Evolutionary conservation across 2,329 filamentous ascomycete genomes (phyloP), one percentile per base, ranked within the genome.

Genomic region (Stachybotrys echinatus): DNA sequence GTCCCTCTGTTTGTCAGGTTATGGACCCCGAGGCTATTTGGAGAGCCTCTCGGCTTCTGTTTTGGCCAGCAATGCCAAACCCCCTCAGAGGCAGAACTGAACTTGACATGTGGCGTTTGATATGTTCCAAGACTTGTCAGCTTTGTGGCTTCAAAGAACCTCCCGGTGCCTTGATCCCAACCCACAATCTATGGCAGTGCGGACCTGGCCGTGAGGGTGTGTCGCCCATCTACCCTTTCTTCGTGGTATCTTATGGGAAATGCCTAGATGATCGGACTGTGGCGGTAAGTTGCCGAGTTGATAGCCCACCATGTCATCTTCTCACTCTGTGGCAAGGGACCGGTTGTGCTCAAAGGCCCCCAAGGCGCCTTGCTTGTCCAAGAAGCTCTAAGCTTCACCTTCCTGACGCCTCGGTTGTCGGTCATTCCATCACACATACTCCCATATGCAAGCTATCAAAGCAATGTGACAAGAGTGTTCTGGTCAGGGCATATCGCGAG

Each of bases 51-150:
- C 81, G 88, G 61, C 83, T 83, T 58, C 68, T 72, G 19, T 84
- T 81, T 64, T 80, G 81, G 70, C 81, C 81, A 22, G 77, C 78
- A 56, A 81, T 91, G 72, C 89, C 89, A 44, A 75, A 76, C 50
- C 88, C 88, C 23, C 73, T 92, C 46, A 70, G 73, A 48, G 77
- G 75, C 51, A 80, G 78, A 62, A 80, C 80, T 40, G 89, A 94
- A 66, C 72, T 88, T 55, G 80, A 85, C 40, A 92, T 92, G 87
- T 90, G 89, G 80, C 80, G 79, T 60, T 71, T 94, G 47, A 74
- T 83, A 34, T 84, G 81, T 65, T 78, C 80, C 45, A 71, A 62
- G 23, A 68, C 63, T 49, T 95, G 89, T 65, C 84, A 92, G 61
- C 81, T 84, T 56, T 94, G 89, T 67, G 71, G 69, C 48, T 80